A percentile compares a stretch with the other conserved stretches of the same genome.
These are phyloP conservation scores for Chlorophyllum brunneum DNA, from an alignment of 768 basidiomycete species.

Conservation along the genomic window DNA sequence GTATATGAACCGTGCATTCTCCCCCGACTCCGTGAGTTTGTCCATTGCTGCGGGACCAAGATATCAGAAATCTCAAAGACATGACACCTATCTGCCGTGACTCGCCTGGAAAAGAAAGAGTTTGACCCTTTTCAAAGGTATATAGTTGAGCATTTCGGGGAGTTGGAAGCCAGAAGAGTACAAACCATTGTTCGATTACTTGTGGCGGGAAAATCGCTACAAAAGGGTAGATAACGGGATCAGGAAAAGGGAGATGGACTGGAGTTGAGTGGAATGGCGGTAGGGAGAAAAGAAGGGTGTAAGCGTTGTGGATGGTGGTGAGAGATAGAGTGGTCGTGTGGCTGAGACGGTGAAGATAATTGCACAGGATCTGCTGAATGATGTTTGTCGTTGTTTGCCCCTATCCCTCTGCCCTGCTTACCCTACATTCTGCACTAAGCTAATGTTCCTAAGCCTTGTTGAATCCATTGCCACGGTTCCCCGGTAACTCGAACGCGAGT, in stretches of 20 bases:
- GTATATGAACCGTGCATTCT: slow-evolving; percentile 67
- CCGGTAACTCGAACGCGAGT: too few species aligned
- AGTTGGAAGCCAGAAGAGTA: slow-evolving; percentile 13
- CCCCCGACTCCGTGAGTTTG: slow-evolving; percentile 75
- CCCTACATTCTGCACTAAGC: background rate
- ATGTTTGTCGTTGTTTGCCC: slow-evolving; percentile 29
- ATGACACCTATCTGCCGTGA: slow-evolving; percentile 13
- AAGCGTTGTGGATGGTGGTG: slow-evolving; percentile 21
- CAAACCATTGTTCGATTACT: slow-evolving; percentile 29
- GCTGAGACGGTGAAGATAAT: slow-evolving; percentile 17
- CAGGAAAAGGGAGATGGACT: slow-evolving; percentile 8
- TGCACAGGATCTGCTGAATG: slow-evolving; percentile 7
- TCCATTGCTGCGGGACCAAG: slow-evolving; percentile 54
- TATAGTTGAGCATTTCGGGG: slow-evolving; percentile 15
- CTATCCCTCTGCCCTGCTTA: background rate
- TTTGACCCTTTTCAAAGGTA: slow-evolving; percentile 65
- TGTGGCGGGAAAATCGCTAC: background rate
- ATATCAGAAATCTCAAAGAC: slow-evolving; percentile 14
- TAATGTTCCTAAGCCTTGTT: background rate
- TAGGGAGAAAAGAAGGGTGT: slow-evolving; percentile 13
- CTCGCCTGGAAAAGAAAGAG: slow-evolving; percentile 75
- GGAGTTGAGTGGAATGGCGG: slow-evolving; percentile 11
- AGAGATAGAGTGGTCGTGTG: slow-evolving; percentile 34
- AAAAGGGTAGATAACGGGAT: slow-evolving; percentile 5
- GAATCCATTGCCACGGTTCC: too few species aligned